These are phyloP conservation scores for Puccinellia tenuiflora DNA, from an alignment of 176 grass and related monocot genomes.

Conservation along the genomic window DNA sequence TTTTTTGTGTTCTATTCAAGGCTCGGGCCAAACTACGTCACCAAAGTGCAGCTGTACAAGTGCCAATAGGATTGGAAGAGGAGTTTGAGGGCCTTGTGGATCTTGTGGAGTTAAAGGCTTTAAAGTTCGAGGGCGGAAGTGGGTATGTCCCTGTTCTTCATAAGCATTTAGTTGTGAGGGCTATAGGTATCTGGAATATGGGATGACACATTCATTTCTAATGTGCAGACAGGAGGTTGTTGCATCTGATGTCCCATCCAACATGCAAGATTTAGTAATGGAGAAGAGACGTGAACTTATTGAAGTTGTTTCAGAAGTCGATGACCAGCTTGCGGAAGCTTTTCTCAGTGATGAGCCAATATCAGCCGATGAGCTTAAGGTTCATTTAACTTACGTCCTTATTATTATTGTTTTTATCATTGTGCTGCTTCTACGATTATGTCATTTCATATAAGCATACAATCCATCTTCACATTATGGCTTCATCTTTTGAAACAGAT, in stretches of 20 bases:
- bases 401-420: too few relatives aligned
- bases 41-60: conserved; percentile 91
- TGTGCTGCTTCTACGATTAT: too few relatives aligned
- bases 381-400: conserved; percentile 26
- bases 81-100: conserved; percentile 94
- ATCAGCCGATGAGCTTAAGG: conserved; percentile 68
- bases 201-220: conserved; percentile 6
- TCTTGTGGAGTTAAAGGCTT: conserved; percentile 89
- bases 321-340: conserved; percentile 90
- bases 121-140: conserved; percentile 78
- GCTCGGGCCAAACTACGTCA: conserved; percentile 89
- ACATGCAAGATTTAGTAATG: conserved; percentile 60
- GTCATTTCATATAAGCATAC: background rate
- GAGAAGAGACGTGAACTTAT: conserved; percentile 92
- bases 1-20: conserved; percentile 43
- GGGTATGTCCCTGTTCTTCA: conserved; percentile 50
- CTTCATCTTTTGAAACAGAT: conserved; percentile 7
- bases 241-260: conserved; percentile 59
- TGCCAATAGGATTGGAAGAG: conserved; percentile 97
- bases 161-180: background rate
- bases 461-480: background rate
- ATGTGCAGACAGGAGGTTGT: conserved; percentile 70
- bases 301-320: conserved; percentile 98
- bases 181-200: conserved; percentile 21
- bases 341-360: conserved; percentile 97